phyloP scores from a whole-genome alignment of 176 grass and related monocot species.

The Musa itinerans region DNA sequence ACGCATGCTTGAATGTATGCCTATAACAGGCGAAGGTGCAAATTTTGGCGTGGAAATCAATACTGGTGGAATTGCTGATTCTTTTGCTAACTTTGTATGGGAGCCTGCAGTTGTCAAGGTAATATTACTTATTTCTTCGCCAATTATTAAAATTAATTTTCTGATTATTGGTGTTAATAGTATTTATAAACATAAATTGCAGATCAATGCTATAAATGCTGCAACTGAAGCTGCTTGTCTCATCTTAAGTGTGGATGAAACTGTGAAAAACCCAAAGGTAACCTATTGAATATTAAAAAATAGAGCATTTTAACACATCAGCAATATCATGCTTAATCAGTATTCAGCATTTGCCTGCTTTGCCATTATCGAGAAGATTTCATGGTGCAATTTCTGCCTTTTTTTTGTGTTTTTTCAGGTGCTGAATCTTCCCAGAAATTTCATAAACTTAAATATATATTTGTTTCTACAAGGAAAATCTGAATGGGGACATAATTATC shows the following conservation, averaged over 20 bases:
- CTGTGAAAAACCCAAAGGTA: constrained; percentile 99
- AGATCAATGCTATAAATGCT: constrained; percentile 97
- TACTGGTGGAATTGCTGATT: constrained; percentile 89
- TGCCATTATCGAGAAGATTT: neutral
- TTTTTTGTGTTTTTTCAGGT: neutral
- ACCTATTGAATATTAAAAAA: neutral
- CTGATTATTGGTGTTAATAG: neutral
- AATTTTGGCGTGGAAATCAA: constrained; percentile 94
- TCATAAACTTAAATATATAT: neutral
- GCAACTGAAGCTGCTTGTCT: constrained; percentile 83
- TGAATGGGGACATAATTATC: too few relatives aligned
- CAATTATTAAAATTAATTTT: neutral
- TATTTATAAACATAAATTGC: constrained; percentile 26
- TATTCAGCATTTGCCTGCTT: neutral
- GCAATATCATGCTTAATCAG: too few relatives aligned
- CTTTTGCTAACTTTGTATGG: constrained; percentile 95
- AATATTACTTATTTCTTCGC: constrained; percentile 18
- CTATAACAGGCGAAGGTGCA: constrained; percentile 64
- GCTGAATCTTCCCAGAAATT: constrained; percentile 4
- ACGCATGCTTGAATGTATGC: neutral
- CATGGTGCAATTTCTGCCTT: neutral
- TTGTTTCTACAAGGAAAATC: too few relatives aligned
- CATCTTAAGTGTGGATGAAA: constrained; percentile 85
- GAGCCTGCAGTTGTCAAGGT: constrained; percentile 99
- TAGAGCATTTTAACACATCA: neutral